Percentiles rank a stretch among this genome's conserved stretches.
These are phyloP conservation scores for Candida sanyaensis DNA, from an alignment of 1,139 yeast genomes.

Conservation along the genomic window DNA sequence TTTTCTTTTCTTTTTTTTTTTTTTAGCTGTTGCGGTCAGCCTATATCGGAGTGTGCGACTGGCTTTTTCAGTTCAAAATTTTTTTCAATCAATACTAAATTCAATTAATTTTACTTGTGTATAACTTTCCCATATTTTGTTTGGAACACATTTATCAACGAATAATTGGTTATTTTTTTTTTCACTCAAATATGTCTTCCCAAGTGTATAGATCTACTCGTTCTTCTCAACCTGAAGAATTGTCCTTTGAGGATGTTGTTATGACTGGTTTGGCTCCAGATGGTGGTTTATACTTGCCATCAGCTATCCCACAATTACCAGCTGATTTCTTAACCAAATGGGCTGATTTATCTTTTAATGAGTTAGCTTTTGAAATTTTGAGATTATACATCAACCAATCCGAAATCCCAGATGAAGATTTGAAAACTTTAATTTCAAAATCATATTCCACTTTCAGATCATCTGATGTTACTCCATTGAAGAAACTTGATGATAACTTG, in stretches of 20 bases:
- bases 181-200: conserved; percentile 22
- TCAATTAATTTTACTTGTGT: too few species aligned
- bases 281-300: conserved; percentile 93
- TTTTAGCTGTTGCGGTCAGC: background rate
- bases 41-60: background rate
- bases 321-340: conserved; percentile 62
- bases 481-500: conserved; percentile 57
- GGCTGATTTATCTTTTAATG: conserved; percentile 76
- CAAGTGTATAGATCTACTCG: conserved; percentile 87
- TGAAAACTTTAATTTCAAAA: conserved; percentile 58
- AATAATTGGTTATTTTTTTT: too few species aligned
- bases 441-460: conserved; percentile 91
- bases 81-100: background rate
- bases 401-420: conserved; percentile 75
- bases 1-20: conserved; percentile 3
- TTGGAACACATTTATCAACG: background rate
- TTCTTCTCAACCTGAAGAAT: conserved; percentile 53
- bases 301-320: conserved; percentile 72
- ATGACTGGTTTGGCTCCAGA: conserved; percentile 94
- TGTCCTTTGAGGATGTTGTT: conserved; percentile 88
- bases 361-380: conserved; percentile 84
- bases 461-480: conserved; percentile 83
- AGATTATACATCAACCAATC: conserved; percentile 66
- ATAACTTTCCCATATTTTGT: background rate
- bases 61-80: background rate